Percentiles rank a stretch among this genome's conserved stretches.
These are phyloP conservation scores for Quercus gilva DNA, from an alignment of 306 rosid species.

Conservation along the genomic window DNA sequence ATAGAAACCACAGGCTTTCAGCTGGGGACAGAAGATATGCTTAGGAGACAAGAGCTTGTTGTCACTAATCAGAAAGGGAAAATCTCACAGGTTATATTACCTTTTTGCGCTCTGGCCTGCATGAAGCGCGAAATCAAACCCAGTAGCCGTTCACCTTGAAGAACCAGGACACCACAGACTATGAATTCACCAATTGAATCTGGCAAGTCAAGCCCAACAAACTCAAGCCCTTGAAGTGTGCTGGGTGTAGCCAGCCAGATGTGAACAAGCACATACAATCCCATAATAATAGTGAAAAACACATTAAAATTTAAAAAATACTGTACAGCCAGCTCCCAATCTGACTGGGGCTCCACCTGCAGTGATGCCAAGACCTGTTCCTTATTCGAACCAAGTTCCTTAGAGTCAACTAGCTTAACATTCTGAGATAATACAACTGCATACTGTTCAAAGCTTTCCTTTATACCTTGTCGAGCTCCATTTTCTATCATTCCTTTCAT, in stretches of 20 bases:
- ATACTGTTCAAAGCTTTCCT: constrained; percentile 79
- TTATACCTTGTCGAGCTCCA: constrained; percentile 90
- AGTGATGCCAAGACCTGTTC: constrained; percentile 84
- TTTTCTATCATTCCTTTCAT: constrained; percentile 95
- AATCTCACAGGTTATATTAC: constrained; percentile 36
- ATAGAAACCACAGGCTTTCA: neutral
- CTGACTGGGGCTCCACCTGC: constrained; percentile 62
- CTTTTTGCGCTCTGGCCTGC: constrained; percentile 82
- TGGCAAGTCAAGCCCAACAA: constrained; percentile 94
- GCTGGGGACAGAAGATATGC: neutral
- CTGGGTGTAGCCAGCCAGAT: constrained; percentile 71
- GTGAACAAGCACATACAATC: constrained; percentile 77
- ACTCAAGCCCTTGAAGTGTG: constrained; percentile 85
- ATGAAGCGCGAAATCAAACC: constrained; percentile 84
- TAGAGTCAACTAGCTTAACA: constrained; percentile 70
- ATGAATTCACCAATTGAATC: constrained; percentile 91
- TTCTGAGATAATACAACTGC: constrained; percentile 61
- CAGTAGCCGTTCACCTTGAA: constrained; percentile 80
- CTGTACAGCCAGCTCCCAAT: constrained; percentile 69
- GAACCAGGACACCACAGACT: constrained; percentile 79
- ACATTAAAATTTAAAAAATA: constrained; percentile 83
- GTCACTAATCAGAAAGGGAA: constrained; percentile 6
- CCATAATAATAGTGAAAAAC: constrained; percentile 60
- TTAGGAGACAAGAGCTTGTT: neutral
- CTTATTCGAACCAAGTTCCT: constrained; percentile 75